phyloP scores from a whole-genome alignment of 371 early-diverging fungal genomes.

The Mucor circinelloides region DNA sequence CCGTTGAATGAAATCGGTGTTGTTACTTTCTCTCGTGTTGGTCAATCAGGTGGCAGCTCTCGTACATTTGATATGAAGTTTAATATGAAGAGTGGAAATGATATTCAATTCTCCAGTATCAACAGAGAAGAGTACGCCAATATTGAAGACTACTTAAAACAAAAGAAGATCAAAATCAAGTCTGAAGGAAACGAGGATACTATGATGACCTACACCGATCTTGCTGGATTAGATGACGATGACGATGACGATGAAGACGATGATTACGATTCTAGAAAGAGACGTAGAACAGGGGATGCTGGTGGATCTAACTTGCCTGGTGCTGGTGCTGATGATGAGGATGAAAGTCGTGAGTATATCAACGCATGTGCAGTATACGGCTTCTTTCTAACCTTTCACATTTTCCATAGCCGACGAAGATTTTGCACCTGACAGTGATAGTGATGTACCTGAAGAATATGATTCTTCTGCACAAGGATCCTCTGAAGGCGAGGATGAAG shows the following conservation, averaged over 20 bases:
- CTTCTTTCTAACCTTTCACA: neutral
- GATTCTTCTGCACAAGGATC: slow-evolving; percentile 72
- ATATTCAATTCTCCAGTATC: slow-evolving; percentile 85
- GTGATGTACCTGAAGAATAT: slow-evolving; percentile 91
- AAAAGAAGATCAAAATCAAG: slow-evolving; percentile 84
- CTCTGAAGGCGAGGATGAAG: slow-evolving; percentile 41
- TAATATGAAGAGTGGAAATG: slow-evolving; percentile 79
- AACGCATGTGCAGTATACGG: no score
- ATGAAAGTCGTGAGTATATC: slow-evolving; percentile 58
- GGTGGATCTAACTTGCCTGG: slow-evolving; percentile 29
- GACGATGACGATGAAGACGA: slow-evolving; percentile 45
- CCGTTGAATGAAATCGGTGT: slow-evolving; percentile 83
- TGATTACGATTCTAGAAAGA: slow-evolving; percentile 45
- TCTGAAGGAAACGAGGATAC: slow-evolving; percentile 71
- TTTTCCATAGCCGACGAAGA: slow-evolving; percentile 78
- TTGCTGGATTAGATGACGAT: slow-evolving; percentile 63
- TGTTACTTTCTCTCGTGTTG: slow-evolving; percentile 92
- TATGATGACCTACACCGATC: slow-evolving; percentile 59
- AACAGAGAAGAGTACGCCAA: slow-evolving; percentile 87
- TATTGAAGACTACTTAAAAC: slow-evolving; percentile 78
- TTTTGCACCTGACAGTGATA: slow-evolving; percentile 82
- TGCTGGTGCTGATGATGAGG: slow-evolving; percentile 60
- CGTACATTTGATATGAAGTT: slow-evolving; percentile 95
- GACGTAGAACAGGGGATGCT: slow-evolving; percentile 40
- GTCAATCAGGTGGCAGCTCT: slow-evolving; percentile 63